Evolutionary conservation across 2,329 filamentous ascomycete species (phyloP).

Genomic region (Pleomassaria siparia): DNA sequence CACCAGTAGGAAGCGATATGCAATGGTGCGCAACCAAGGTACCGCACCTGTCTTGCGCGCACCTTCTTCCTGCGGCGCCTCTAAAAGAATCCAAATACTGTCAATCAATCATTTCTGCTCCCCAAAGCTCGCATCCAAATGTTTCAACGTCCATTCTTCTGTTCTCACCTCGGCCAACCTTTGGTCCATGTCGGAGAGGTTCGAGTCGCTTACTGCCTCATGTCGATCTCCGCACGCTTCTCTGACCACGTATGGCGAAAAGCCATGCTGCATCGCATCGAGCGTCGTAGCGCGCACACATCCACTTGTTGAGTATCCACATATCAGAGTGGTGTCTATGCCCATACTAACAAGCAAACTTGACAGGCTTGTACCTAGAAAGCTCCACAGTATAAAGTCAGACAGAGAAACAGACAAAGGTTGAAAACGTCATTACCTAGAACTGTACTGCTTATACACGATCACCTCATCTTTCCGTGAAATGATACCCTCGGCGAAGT

Average conservation of each 20-base stretch:
- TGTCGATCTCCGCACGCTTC: slow-evolving; percentile 6
- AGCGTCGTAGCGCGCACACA: slow-evolving; percentile 6
- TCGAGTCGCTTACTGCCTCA: neutral
- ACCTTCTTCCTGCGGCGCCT: neutral
- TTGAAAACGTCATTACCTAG: no score
- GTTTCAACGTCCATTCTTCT: slow-evolving; percentile 4
- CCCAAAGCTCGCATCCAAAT: slow-evolving; percentile 2
- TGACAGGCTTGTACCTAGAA: slow-evolving; percentile 3
- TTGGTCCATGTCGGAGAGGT: slow-evolving; percentile 7
- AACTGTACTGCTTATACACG: slow-evolving; percentile 9
- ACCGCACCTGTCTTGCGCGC: neutral
- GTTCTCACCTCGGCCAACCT: slow-evolving; percentile 7
- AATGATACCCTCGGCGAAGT: slow-evolving; percentile 6
- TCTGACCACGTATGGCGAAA: slow-evolving; percentile 3
- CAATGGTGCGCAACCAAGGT: neutral
- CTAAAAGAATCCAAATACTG: neutral
- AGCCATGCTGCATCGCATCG: slow-evolving; percentile 5
- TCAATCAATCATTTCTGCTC: neutral
- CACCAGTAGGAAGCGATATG: neutral
- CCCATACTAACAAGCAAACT: slow-evolving; percentile 8
- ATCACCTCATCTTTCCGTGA: slow-evolving; percentile 6
- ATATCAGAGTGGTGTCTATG: slow-evolving; percentile 5
- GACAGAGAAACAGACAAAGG: no score
- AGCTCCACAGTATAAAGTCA: neutral
- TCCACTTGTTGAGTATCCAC: slow-evolving; percentile 1